Base-by-base conservation (phyloP, 2,329 filamentous ascomycete genomes). In the Aspergillus nomiae region DNA sequence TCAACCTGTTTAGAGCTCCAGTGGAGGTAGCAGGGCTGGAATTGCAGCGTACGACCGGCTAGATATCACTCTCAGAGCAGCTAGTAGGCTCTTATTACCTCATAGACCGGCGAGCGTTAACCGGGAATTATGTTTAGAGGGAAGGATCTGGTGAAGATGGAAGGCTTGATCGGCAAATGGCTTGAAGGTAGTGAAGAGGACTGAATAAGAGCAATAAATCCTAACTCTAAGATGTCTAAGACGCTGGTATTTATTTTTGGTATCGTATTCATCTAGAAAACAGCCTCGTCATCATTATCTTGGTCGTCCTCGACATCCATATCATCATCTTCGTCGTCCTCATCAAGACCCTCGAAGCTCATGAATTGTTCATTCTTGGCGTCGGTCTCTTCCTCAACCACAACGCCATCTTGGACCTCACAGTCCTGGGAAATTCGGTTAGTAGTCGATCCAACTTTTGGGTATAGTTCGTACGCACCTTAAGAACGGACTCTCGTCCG, bases 351-450 rank as follows among this genome's bases (percentile, higher is more conserved):
- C 60, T 82, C 80, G 64, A 83, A 81, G 56, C 79, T 73, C 81
- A 88, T 87, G 72, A 88, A 86, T 73, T 87, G 88, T 69, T 89
- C 86, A 53, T 84, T 84, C 77, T 88, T 88, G 34, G 82, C 81
- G 63, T 88, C 85, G 12, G 84, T 90, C n/a, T 92, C 86, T 72
- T 96, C 93, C 53, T 94, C 89, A 2, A 97, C 85, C 12, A 94
- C 84, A 74, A 94, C 94, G 2, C 84, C 85, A 77, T 97, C 92
- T 76, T 97, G 93, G 7, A 98, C 90, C 78, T 98, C 93, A 71
- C 94, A 97, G 65, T 97, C 51, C 51, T 54, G 16, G 10, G n/a
- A 26, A 24, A 36, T 54, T 54, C 36, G n/a, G 51, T 54, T n/a
- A 54, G 51, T 12, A 54, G 46, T 11, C 6, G n/a, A 54, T 54